Percentiles rank a stretch among this genome's conserved stretches.
phyloP scores from a whole-genome alignment of 257 asterid species.

The Primulina eburnea region DNA sequence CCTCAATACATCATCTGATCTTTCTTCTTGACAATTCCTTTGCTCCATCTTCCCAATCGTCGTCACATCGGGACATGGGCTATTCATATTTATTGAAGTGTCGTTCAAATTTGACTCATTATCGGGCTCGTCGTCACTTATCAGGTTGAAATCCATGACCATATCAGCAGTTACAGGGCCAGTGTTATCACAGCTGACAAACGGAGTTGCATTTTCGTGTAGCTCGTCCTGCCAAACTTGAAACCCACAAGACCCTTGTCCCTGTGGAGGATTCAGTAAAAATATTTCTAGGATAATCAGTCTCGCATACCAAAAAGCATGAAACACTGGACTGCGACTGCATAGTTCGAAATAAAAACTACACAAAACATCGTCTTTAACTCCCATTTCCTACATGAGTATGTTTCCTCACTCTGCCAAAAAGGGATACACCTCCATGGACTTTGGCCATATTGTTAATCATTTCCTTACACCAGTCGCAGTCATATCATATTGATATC shows the following conservation, averaged over 20 bases:
- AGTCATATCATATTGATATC: no score
- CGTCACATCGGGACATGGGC: constrained; percentile 13
- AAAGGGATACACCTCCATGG: no score
- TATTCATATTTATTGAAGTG: constrained; percentile 23
- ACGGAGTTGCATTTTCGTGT: constrained; percentile 13
- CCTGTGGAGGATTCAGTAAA: constrained; percentile 32
- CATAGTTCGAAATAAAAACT: not conserved
- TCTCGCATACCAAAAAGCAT: not conserved
- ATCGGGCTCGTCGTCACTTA: constrained; percentile 22
- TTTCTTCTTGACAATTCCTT: constrained; percentile 24
- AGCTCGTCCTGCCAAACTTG: constrained; percentile 46
- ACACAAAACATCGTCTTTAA: not conserved
- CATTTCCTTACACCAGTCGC: no score
- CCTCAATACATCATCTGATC: constrained; percentile 20
- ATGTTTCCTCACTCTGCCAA: no score
- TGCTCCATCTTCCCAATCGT: constrained; percentile 27
- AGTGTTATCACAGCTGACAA: constrained; percentile 4
- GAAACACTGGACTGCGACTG: not conserved
- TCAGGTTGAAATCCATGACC: constrained; percentile 23
- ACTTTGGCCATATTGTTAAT: no score
- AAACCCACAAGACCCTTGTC: constrained; percentile 57
- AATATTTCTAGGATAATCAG: not conserved
- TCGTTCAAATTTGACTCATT: constrained; percentile 18
- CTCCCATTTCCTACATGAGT: no score
- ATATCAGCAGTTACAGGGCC: constrained; percentile 1